Base-by-base conservation (phyloP, 1,284 basidiomycete species). In the Salmacisia buchloeana region DNA sequence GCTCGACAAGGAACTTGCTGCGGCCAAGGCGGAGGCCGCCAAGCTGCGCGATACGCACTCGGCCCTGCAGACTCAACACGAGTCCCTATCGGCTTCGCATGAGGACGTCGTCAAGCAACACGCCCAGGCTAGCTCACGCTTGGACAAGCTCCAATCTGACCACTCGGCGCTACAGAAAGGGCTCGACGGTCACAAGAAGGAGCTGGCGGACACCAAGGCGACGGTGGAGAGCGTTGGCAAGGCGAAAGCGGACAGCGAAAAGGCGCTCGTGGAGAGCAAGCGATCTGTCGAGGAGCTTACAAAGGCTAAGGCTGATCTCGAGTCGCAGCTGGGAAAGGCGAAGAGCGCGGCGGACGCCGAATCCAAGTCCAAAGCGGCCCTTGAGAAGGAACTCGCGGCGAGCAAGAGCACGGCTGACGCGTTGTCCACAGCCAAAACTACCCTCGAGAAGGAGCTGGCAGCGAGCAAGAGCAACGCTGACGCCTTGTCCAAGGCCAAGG, bases 121-220 rank as follows among this genome's bases (percentile, higher is more conserved):
- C n/a, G n/a, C n/a, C n/a, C n/a, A n/a, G n/a, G n/a, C n/a, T n/a
- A n/a, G n/a, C n/a, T n/a, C n/a, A n/a, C n/a, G n/a, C n/a, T n/a
- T n/a, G n/a, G 35, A 57, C 52, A n/a, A 46, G 39, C 33, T 58
- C 60, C 34, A 54, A 60, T 31, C 58, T 0, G 62, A 62, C 6
- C 36, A 45, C 58, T 60, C 65, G 6, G 58, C 46, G 58, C 62
- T 68, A 43, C 29, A 59, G 18, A 57, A 61, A 41, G 60, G 60
- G 25, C n/a, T 67, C 58, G 46, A 60, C n/a, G 29, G 58, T 15
- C 65, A 63, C 27, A 56, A 67, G 23, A 45, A 61, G 54, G 59
- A 68, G 25, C 41, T 43, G 41, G 7, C 41, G 41, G 41, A 43
- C 6, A 6, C 23, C 41, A 43, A 43, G 41, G 18, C 10, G 15